Evolutionary conservation across 495 filamentous ascomycete species (phyloP).

Genomic region (Penicillium robsamsonii): DNA sequence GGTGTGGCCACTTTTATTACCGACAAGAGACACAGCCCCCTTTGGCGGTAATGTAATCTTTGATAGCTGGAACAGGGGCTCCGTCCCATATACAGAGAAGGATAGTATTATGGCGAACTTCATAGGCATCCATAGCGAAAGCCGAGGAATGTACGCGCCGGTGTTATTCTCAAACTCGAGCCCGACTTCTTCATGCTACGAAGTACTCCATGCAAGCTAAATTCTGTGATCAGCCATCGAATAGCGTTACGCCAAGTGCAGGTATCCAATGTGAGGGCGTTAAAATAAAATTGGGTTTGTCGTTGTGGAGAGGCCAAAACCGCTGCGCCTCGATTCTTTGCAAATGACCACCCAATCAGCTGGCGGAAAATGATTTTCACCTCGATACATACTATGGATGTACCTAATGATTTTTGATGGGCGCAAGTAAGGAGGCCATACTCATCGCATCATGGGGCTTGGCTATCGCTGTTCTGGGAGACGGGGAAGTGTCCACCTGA

Average conservation of each 20-base stretch:
- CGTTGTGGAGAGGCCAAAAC: background rate
- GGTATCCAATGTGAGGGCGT: background rate
- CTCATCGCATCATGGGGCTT: background rate
- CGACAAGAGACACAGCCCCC: constrained; percentile 7
- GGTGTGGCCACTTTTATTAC: background rate
- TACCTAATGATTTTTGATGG: background rate
- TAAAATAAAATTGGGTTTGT: background rate
- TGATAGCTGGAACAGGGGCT: background rate
- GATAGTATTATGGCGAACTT: background rate
- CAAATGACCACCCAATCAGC: background rate
- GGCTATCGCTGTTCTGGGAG: background rate
- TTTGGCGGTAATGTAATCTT: background rate
- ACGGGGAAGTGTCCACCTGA: constrained; percentile 1
- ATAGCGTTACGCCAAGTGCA: constrained; percentile 1
- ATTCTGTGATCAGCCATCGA: background rate
- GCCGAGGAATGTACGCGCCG: constrained; percentile 13
- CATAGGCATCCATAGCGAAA: background rate
- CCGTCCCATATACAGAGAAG: background rate
- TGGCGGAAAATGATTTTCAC: background rate
- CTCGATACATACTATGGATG: background rate
- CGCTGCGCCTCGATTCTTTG: background rate
- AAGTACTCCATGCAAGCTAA: background rate
- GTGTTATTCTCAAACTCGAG: constrained; percentile 4
- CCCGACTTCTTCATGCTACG: background rate
- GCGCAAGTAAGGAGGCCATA: background rate